A percentile compares a stretch with the other conserved stretches of the same genome.
Evolutionary conservation across 1,284 basidiomycete species (phyloP).

Genomic region (Moniliophthora roreri): DNA sequence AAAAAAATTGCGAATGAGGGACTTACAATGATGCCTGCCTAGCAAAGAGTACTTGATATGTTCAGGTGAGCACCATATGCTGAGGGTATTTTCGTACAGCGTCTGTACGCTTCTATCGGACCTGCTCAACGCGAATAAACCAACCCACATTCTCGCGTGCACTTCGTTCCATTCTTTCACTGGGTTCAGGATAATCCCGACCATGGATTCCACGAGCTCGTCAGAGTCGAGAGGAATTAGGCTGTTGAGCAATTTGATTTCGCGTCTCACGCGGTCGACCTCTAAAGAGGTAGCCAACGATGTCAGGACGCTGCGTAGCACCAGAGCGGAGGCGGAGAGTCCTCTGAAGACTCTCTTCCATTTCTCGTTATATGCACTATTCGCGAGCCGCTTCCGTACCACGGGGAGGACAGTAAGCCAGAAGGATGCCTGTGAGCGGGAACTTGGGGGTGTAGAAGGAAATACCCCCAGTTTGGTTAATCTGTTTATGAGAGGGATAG

Average conservation of each 20-base stretch:
- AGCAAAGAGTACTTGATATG: conserved; percentile 76
- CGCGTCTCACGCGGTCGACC: conserved; percentile 37
- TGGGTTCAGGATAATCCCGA: conserved; percentile 49
- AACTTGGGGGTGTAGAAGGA: conserved; percentile 42
- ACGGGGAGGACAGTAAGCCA: conserved; percentile 48
- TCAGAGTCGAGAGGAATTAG: conserved; percentile 49
- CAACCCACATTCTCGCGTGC: conserved; percentile 61
- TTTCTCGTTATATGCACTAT: conserved; percentile 33
- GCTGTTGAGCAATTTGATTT: conserved; percentile 49
- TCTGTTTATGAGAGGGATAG: conserved; percentile 62
- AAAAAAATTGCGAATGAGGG: neutral
- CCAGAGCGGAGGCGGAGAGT: conserved; percentile 50
- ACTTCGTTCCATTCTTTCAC: conserved; percentile 51
- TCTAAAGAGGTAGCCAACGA: conserved; percentile 57
- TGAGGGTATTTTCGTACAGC: conserved; percentile 48
- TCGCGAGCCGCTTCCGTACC: conserved; percentile 44
- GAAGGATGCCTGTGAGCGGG: conserved; percentile 65
- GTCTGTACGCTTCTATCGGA: conserved; percentile 27
- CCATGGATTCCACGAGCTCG: conserved; percentile 53
- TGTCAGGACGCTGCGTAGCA: conserved; percentile 53
- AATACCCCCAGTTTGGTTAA: conserved; percentile 67
- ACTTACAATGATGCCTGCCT: conserved; percentile 65
- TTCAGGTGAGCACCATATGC: conserved; percentile 65
- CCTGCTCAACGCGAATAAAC: conserved; percentile 53
- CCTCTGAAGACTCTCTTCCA: conserved; percentile 47